Percentiles rank a stretch among this genome's conserved stretches.
These are phyloP conservation scores for Suhomyces bokatorum DNA, from an alignment of 1,139 yeast species.

Conservation along the genomic window DNA sequence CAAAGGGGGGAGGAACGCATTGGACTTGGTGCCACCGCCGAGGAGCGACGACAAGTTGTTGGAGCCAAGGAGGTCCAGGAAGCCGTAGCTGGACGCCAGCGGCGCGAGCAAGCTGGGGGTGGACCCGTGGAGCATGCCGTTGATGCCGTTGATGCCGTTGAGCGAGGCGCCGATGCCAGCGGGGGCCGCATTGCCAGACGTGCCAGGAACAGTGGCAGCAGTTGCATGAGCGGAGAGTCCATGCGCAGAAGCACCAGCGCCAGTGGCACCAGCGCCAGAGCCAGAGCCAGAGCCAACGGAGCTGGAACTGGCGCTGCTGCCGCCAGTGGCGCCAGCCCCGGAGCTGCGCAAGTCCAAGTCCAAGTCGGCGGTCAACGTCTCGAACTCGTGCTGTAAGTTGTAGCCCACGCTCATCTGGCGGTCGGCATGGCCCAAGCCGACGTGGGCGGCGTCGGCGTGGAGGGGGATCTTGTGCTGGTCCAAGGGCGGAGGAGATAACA, in stretches of 20 bases:
- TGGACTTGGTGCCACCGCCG: constrained; percentile 8
- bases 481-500: constrained; percentile 45
- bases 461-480: constrained; percentile 18
- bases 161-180: constrained; percentile 1
- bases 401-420: constrained; percentile 47
- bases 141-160: constrained; percentile 1
- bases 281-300: not conserved
- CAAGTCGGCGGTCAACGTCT: constrained; percentile 48
- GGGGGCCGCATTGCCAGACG: not conserved
- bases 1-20: constrained; percentile 21
- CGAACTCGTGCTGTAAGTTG: constrained; percentile 49
- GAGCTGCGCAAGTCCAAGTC: constrained; percentile 43
- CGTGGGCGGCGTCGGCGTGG: not conserved
- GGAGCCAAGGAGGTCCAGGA: constrained; percentile 18
- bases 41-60: not conserved
- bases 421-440: constrained; percentile 20
- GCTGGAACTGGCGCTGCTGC: constrained; percentile 1
- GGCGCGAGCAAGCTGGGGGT: constrained; percentile 26
- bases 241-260: not conserved
- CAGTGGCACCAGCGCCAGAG: not conserved
- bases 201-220: constrained; percentile 1
- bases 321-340: constrained; percentile 10
- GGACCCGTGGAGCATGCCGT: constrained; percentile 4
- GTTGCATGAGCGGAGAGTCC: no score
- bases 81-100: constrained; percentile 24